Percentiles rank a stretch among this genome's conserved stretches.
Conservation (phyloP, 257 asterid species). For the Salvia rosmarinus region DNA sequence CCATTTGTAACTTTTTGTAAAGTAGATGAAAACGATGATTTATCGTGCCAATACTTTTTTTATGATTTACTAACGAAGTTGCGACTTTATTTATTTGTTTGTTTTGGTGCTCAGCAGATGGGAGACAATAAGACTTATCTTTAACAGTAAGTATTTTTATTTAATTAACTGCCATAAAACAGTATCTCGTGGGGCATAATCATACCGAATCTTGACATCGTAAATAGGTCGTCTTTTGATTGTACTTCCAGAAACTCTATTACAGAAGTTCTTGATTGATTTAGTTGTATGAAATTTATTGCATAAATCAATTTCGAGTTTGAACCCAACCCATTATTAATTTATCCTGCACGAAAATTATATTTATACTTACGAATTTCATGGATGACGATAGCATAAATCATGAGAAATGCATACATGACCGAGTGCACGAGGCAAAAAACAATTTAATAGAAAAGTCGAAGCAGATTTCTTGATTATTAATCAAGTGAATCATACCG, state of each 20-base stretch:
- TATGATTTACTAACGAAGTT: neutral
- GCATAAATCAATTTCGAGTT: too few species aligned
- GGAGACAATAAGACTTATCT: neutral
- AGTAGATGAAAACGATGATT: neutral
- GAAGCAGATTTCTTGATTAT: constrained; percentile 8
- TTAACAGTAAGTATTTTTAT: constrained; percentile 7
- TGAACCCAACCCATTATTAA: too few species aligned
- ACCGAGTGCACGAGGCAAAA: too few species aligned
- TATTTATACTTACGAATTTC: too few species aligned
- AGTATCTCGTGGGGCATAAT: neutral
- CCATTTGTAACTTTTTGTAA: neutral
- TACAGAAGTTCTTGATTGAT: neutral
- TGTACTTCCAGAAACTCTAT: neutral
- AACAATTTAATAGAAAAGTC: too few species aligned
- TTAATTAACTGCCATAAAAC: constrained; percentile 22
- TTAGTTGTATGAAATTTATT: neutral
- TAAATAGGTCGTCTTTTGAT: neutral
- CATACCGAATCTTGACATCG: constrained; percentile 22
- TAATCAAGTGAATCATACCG: constrained; percentile 21
- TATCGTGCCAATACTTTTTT: neutral
- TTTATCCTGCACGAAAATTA: too few species aligned
- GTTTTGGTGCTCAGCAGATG: constrained; percentile 9
- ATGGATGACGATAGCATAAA: too few species aligned
- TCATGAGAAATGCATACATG: too few species aligned
- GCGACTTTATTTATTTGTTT: neutral